Evolutionary conservation across 1,284 basidiomycete species (phyloP).

Genomic region (Sporisorium exsertum): DNA sequence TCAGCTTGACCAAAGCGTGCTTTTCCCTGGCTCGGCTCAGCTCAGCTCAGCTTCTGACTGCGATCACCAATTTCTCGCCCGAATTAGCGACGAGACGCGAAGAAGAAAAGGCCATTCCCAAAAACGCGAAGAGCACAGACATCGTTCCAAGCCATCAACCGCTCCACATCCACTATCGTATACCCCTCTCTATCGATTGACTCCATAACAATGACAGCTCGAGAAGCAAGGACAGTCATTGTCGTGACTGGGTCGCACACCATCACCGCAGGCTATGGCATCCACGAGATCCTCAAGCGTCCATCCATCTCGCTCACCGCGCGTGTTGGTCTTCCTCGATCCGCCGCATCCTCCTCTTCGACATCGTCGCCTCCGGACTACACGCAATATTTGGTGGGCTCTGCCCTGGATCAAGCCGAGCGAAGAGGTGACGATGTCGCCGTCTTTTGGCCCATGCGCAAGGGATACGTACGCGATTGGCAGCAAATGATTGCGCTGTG

Average conservation of each 20-base stretch:
- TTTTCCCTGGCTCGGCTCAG: conserved; percentile 29
- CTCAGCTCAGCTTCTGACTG: background rate
- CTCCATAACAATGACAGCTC: conserved; percentile 69
- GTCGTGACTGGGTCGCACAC: conserved; percentile 81
- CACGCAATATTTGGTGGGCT: conserved; percentile 82
- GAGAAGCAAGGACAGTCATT: conserved; percentile 83
- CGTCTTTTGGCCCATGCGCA: conserved; percentile 85
- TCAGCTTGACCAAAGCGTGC: conserved; percentile 48
- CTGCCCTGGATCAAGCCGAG: conserved; percentile 82
- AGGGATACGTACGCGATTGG: conserved; percentile 83
- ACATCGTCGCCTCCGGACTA: conserved; percentile 32
- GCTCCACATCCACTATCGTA: background rate
- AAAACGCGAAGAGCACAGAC: conserved; percentile 35
- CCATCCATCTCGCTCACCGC: conserved; percentile 75
- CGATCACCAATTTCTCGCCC: conserved; percentile 50
- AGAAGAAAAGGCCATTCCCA: conserved; percentile 8
- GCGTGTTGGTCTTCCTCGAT: conserved; percentile 42
- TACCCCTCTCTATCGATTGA: background rate
- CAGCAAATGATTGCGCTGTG: conserved; percentile 90
- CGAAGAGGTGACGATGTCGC: conserved; percentile 78
- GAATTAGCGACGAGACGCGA: conserved; percentile 27
- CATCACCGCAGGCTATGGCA: conserved; percentile 81
- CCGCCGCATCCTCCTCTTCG: conserved; percentile 27
- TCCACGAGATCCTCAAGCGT: conserved; percentile 81
- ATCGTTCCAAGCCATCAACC: background rate